Conservation (phyloP, 331 rosid genomes). For the Arachis monticola region DNA sequence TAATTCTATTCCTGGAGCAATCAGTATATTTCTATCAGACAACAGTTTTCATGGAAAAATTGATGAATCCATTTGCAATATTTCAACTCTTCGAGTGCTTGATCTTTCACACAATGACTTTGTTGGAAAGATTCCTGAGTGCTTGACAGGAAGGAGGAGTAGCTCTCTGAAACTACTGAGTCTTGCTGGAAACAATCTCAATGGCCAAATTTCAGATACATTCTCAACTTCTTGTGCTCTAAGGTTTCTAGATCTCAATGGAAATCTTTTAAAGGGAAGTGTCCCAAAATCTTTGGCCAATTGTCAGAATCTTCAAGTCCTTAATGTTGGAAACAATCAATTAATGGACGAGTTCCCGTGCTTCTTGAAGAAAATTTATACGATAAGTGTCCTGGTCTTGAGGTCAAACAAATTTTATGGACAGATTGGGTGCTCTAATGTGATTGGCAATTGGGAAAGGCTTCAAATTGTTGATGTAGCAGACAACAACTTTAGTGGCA, state of each 20-base stretch:
- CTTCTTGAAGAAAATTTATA: conserved; percentile 27
- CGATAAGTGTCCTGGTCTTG: conserved; percentile 12
- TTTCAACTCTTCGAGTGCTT: conserved; percentile 32
- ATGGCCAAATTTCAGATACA: no score
- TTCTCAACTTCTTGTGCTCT: no score
- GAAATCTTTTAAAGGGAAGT: no score
- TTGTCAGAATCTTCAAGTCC: conserved; percentile 20
- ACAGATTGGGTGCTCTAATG: conserved; percentile 15
- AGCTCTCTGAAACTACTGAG: neutral
- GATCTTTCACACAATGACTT: conserved; percentile 37
- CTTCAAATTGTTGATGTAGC: no score
- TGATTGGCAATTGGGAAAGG: no score
- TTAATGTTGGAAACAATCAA: conserved; percentile 37
- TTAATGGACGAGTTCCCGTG: conserved; percentile 34
- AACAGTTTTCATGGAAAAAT: conserved; percentile 32
- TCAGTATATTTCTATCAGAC: conserved; percentile 19
- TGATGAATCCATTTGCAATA: conserved; percentile 51
- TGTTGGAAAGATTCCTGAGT: conserved; percentile 13
- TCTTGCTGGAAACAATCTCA: conserved; percentile 30
- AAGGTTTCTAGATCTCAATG: no score
- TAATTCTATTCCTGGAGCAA: neutral
- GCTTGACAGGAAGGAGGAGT: conserved; percentile 20
- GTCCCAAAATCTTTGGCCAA: neutral
- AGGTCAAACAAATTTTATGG: conserved; percentile 36
- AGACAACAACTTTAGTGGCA: no score